phyloP scores from a whole-genome alignment of 805 yeast species.

The Candida maris region DNA sequence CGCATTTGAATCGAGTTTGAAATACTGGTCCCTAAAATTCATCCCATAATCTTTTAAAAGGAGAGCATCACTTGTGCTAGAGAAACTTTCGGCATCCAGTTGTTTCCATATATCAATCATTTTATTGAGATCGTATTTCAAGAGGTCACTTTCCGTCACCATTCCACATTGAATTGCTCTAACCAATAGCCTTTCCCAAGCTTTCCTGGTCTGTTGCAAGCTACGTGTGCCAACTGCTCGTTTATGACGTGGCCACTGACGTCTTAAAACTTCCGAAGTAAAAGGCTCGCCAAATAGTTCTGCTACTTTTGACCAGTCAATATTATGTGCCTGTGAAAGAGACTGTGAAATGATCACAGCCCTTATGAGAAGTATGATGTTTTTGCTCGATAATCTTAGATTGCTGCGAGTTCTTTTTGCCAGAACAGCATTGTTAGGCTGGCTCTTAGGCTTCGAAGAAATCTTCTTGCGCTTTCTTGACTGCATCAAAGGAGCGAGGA shows the following conservation, averaged over 20 bases:
- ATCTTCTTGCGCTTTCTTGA: conserved; percentile 29
- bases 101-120: conserved; percentile 66
- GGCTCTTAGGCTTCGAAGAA: conserved; percentile 12
- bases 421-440: conserved; percentile 3
- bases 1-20: conserved; percentile 31
- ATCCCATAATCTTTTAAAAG: conserved; percentile 41
- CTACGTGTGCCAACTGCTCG: conserved; percentile 56
- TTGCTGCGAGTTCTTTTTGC: conserved; percentile 22
- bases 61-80: conserved; percentile 16
- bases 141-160: conserved; percentile 47
- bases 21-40: conserved; percentile 45
- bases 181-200: conserved; percentile 66
- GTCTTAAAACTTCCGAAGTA: conserved; percentile 44
- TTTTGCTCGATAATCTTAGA: conserved; percentile 30
- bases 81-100: conserved; percentile 34
- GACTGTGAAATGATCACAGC: conserved; percentile 67
- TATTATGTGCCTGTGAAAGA: conserved; percentile 45
- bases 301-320: conserved; percentile 65
- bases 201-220: conserved; percentile 46
- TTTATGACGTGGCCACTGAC: conserved; percentile 70
- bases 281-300: conserved; percentile 39
- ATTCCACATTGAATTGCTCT: conserved; percentile 54
- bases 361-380: conserved; percentile 55
- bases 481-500: conserved; percentile 26
- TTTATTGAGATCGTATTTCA: conserved; percentile 45